phyloP scores from a whole-genome alignment of 306 rosid species.

The Myrica gale region DNA sequence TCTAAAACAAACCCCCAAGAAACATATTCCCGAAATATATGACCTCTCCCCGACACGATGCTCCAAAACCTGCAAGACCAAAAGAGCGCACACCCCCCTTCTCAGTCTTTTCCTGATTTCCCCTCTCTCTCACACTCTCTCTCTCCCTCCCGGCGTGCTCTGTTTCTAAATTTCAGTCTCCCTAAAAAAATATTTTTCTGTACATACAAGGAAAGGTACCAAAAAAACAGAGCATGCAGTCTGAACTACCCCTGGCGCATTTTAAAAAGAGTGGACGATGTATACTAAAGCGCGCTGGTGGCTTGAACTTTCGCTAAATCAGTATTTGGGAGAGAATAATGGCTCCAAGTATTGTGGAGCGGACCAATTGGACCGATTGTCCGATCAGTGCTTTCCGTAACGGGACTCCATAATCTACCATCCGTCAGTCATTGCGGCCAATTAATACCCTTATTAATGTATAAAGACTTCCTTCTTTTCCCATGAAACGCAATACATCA shows the following conservation, averaged over 20 bases:
- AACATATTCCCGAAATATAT: constrained; percentile 23
- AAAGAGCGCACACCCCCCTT: constrained; percentile 35
- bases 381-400: background rate
- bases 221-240: background rate
- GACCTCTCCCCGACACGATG: constrained; percentile 69
- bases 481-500: too few relatives aligned
- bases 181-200: constrained; percentile 5
- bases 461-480: too few relatives aligned
- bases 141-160: background rate
- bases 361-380: constrained; percentile 11
- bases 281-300: constrained; percentile 20
- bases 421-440: too few relatives aligned
- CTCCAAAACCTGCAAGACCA: constrained; percentile 84
- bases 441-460: too few relatives aligned
- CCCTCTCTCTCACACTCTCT: constrained; percentile 18
- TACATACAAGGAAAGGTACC: constrained; percentile 8
- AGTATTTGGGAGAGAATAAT: background rate
- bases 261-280: constrained; percentile 17
- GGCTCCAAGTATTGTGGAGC: constrained; percentile 35
- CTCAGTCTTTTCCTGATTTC: background rate
- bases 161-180: constrained; percentile 30
- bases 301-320: background rate
- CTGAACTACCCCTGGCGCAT: constrained; percentile 24
- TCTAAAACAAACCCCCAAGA: constrained; percentile 7
- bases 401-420: too few relatives aligned